A percentile compares a stretch with the other conserved stretches of the same genome.
phyloP scores from a whole-genome alignment of 257 asterid species.

The Nicotiana benthamiana region DNA sequence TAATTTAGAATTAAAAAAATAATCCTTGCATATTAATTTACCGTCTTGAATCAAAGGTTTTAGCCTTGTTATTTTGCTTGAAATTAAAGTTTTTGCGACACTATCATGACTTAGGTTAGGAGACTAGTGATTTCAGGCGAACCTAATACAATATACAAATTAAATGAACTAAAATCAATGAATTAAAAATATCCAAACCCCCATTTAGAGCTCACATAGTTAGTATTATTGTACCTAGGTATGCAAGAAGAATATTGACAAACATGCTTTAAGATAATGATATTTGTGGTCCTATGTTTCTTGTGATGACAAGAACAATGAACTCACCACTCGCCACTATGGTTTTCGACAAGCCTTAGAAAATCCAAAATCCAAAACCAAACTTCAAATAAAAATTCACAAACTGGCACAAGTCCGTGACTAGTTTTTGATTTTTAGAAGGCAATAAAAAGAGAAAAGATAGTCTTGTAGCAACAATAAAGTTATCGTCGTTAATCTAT shows the following conservation, averaged over 20 bases:
- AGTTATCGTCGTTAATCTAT: too few species aligned
- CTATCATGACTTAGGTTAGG: background rate
- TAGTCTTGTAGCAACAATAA: too few species aligned
- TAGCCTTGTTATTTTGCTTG: background rate
- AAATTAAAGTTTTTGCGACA: background rate
- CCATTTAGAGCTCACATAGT: background rate
- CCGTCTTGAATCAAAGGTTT: background rate
- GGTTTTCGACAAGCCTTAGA: background rate
- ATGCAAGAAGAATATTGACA: background rate
- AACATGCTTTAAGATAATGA: background rate
- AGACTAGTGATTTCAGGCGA: background rate
- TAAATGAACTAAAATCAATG: too few species aligned
- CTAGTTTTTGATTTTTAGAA: background rate
- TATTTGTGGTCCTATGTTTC: background rate
- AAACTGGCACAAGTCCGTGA: background rate
- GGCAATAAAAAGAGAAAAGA: background rate
- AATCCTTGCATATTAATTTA: background rate
- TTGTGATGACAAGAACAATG: constrained; percentile 1
- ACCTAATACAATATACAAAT: background rate
- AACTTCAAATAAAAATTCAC: background rate
- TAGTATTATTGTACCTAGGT: background rate
- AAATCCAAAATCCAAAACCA: background rate
- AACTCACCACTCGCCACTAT: background rate
- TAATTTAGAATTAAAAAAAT: background rate
- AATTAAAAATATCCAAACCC: too few species aligned